Conservation (phyloP, 2,329 filamentous ascomycete species). For the Erysiphe neolycopersici region DNA sequence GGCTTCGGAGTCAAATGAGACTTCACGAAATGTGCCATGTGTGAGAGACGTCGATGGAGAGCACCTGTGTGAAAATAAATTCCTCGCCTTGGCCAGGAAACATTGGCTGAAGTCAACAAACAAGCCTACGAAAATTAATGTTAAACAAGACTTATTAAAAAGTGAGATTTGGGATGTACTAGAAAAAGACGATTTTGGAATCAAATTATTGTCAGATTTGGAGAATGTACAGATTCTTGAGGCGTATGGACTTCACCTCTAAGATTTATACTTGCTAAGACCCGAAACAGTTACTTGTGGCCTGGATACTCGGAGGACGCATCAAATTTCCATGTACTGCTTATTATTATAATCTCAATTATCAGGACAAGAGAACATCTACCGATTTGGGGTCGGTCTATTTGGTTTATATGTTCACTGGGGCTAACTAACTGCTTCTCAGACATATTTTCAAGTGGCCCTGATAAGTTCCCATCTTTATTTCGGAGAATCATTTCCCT, state of each 20-base stretch:
- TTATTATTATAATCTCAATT: conserved; percentile 66
- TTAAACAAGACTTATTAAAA: conserved; percentile 61
- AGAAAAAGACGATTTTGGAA: conserved; percentile 54
- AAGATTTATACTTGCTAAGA: conserved; percentile 4
- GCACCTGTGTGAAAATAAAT: conserved; percentile 23
- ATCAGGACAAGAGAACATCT: conserved; percentile 71
- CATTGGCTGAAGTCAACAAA: conserved; percentile 52
- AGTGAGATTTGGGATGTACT: conserved; percentile 69
- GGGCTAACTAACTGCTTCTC: conserved; percentile 1
- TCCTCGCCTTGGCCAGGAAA: conserved; percentile 53
- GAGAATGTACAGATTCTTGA: conserved; percentile 83
- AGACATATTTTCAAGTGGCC: conserved; percentile 52
- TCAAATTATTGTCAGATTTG: conserved; percentile 52
- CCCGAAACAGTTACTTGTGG: conserved; percentile 54
- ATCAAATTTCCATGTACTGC: conserved; percentile 73
- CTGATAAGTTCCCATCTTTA: conserved; percentile 62
- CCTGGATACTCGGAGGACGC: conserved; percentile 70
- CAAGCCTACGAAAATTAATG: conserved; percentile 38
- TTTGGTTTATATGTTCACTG: background rate
- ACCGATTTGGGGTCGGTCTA: conserved; percentile 50
- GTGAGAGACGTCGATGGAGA: background rate
- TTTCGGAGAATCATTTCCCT: conserved; percentile 79
- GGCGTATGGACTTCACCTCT: conserved; percentile 23
- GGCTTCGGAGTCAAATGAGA: background rate
- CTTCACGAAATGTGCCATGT: background rate